phyloP scores from a whole-genome alignment of 805 yeast genomes.

The Saturnispora dispora region DNA sequence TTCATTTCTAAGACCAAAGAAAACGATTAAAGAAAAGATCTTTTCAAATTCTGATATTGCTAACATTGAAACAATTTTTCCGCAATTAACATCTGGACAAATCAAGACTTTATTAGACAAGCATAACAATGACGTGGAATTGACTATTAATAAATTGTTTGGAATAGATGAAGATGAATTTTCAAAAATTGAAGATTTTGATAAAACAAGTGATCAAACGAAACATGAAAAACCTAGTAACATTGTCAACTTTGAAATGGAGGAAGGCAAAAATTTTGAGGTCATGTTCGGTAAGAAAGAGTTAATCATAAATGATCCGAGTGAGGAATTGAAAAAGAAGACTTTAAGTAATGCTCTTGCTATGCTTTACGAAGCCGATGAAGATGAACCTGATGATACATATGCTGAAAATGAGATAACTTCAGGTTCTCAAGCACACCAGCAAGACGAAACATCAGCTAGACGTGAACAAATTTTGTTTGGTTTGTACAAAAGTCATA shows the following conservation, averaged over 20 bases:
- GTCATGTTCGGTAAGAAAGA: slow-evolving; percentile 32
- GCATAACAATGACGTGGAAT: slow-evolving; percentile 45
- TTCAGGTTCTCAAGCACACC: slow-evolving; percentile 16
- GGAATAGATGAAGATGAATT: slow-evolving; percentile 28
- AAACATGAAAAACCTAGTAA: slow-evolving; percentile 4
- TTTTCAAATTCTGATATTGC: slow-evolving; percentile 32
- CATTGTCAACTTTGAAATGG: slow-evolving; percentile 11
- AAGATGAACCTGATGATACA: slow-evolving; percentile 81
- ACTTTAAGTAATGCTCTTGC: slow-evolving; percentile 32
- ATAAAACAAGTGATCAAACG: slow-evolving; percentile 3
- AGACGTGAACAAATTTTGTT: slow-evolving; percentile 47
- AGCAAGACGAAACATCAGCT: slow-evolving; percentile 10
- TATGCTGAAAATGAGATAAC: slow-evolving; percentile 48
- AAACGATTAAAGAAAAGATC: not conserved
- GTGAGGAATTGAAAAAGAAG: slow-evolving; percentile 41
- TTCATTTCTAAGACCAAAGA: slow-evolving; percentile 32
- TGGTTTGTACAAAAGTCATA: slow-evolving; percentile 43
- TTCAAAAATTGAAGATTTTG: slow-evolving; percentile 25
- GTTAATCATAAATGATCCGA: slow-evolving; percentile 12
- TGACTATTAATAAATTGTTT: slow-evolving; percentile 47
- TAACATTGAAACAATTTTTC: slow-evolving; percentile 52
- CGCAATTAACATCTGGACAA: slow-evolving; percentile 42
- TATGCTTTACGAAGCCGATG: slow-evolving; percentile 63
- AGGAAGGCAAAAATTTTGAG: slow-evolving; percentile 9
- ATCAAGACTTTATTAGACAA: slow-evolving; percentile 41